phyloP scores from a whole-genome alignment of 192 early-diverging fungal species.

The Podila minutissima region DNA sequence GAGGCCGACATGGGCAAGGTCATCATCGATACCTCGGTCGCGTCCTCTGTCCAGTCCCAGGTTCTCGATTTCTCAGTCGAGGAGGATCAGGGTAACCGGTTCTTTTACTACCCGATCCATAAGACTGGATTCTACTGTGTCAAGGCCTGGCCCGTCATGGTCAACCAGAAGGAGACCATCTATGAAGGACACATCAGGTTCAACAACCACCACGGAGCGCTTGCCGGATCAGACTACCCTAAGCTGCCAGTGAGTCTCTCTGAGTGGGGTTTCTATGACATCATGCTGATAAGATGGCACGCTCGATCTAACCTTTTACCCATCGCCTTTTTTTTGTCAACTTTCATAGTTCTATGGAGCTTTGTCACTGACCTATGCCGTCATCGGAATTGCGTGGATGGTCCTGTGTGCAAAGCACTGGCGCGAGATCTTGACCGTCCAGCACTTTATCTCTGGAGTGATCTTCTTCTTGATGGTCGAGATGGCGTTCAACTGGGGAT shows the following conservation, averaged over 20 bases:
- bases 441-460: conserved; percentile 89
- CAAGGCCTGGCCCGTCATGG: conserved; percentile 49
- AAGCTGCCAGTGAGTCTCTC: conserved; percentile 71
- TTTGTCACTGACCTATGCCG: conserved; percentile 77
- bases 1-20: conserved; percentile 61
- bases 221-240: conserved; percentile 90
- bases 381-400: conserved; percentile 83
- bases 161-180: conserved; percentile 5
- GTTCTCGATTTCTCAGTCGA: conserved; percentile 40
- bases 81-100: conserved; percentile 50
- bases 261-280: neutral
- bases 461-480: conserved; percentile 89
- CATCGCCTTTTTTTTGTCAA: too few species aligned
- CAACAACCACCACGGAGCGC: conserved; percentile 82
- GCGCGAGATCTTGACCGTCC: conserved; percentile 90
- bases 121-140: conserved; percentile 92
- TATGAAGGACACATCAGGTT: conserved; percentile 72
- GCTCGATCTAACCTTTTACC: neutral
- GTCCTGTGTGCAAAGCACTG: conserved; percentile 81
- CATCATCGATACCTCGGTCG: conserved; percentile 61
- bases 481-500: conserved; percentile 93
- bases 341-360: conserved; percentile 75
- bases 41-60: conserved; percentile 32
- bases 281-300: neutral
- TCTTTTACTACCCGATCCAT: conserved; percentile 70